Conservation (phyloP, 2,329 filamentous ascomycete species). For the Ceratocystis diversiconidia region DNA sequence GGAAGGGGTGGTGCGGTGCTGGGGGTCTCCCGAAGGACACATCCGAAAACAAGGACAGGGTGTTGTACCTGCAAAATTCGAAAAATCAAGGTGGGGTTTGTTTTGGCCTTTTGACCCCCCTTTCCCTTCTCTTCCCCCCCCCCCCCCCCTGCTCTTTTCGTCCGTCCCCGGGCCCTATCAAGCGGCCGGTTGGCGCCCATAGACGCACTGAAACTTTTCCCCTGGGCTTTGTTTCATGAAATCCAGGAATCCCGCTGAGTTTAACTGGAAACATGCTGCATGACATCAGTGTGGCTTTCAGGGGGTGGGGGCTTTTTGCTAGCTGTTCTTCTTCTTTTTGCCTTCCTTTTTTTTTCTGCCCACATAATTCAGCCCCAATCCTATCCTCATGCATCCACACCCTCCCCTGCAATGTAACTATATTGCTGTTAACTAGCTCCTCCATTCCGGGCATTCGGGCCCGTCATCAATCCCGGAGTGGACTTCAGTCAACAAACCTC, state of each 20-base stretch:
- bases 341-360: not conserved
- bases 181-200: not conserved
- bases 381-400: not conserved
- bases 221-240: not conserved
- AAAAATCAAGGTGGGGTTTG: slow-evolving; percentile 20
- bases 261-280: not conserved
- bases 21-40: slow-evolving; percentile 13
- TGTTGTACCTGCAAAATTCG: slow-evolving; percentile 20
- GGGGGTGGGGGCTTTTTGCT: not conserved
- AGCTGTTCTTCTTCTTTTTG: not conserved
- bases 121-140: not conserved
- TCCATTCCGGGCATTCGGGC: not conserved
- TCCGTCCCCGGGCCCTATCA: not conserved
- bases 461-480: not conserved
- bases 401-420: not conserved
- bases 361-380: not conserved
- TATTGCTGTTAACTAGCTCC: not conserved
- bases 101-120: not conserved
- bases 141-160: not conserved
- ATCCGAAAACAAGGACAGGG: slow-evolving; percentile 18
- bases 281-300: not conserved
- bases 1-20: not conserved
- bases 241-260: too few species aligned
- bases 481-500: not conserved
- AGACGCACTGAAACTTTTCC: not conserved